Base-by-base conservation (phyloP, 495 filamentous ascomycete genomes). In the Tuber aestivum region DNA sequence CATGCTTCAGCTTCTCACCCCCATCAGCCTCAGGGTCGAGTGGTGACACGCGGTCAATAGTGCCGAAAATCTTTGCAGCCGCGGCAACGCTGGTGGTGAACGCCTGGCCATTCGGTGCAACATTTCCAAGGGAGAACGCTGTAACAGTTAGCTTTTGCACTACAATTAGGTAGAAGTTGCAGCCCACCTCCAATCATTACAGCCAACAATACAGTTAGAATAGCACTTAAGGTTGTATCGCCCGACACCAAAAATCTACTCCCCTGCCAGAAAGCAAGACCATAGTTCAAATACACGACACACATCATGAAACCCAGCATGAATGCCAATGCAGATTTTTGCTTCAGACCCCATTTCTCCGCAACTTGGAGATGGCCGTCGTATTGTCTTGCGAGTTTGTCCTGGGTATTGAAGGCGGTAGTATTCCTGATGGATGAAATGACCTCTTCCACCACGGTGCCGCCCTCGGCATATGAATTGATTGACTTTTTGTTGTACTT, bases 251-350 rank as follows among this genome's bases (percentile, higher is more conserved):
- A 82, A 84, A 90, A 97, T 69, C 89, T 87, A 75, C 92, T 94
- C 18, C 95, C 95, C 87, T 94, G 92, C 95, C 95, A 99, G 86
- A 98, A 99, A 50, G 94, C 91, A 50, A 99, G 88, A 44, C 91
- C 93, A 79, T 97, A 97, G 84, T 94, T 96, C 56, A 94, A 84
- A 81, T 94, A 97, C 76, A 98, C 88, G 73, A 95, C 86, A 74
- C 87, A 85, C 86, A 97, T 93, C 90, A 97, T 92, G 65, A 87
- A 85, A 69, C 90, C 92, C 56, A 99, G 86, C 92, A 97, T 94
- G 37, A 91, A 76, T 35, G 89, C 92, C 42, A 95, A 82, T 4
- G 88, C 85, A 56, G 87, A 84, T 83, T 96, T 92, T 78, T 90
- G 87, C 84, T 90, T 94, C 84, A 89, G 88, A 20, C 95, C 95